These are phyloP conservation scores for Prunella vulgaris DNA, from an alignment of 257 asterid genomes.

Conservation along the genomic window DNA sequence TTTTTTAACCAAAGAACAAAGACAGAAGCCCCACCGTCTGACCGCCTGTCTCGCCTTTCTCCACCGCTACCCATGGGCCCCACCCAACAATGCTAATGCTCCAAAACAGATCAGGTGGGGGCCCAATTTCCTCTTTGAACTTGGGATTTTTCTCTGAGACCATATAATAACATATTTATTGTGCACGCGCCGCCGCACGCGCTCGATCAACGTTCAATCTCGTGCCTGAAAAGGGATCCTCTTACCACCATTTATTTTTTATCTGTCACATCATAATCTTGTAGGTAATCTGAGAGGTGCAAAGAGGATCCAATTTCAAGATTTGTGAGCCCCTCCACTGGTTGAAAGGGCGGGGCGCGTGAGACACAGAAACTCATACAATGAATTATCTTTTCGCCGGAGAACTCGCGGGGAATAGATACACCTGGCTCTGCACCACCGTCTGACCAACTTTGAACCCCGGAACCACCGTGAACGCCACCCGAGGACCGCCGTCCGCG, in stretches of 20 bases:
- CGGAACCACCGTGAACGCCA: slow-evolving; percentile 90
- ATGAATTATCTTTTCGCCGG: slow-evolving; percentile 24
- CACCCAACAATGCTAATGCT: slow-evolving; percentile 18
- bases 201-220: background rate
- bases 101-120: slow-evolving; percentile 40
- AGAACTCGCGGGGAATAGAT: slow-evolving; percentile 37
- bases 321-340: slow-evolving; percentile 17
- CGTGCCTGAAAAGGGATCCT: slow-evolving; percentile 12
- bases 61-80: slow-evolving; percentile 22
- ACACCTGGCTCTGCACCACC: slow-evolving; percentile 94
- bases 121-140: slow-evolving; percentile 21
- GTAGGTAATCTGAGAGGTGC: background rate
- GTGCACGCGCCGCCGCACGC: slow-evolving; percentile 23
- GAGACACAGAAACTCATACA: background rate
- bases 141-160: background rate
- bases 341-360: slow-evolving; percentile 28
- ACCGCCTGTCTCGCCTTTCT: slow-evolving; percentile 29
- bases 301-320: slow-evolving; percentile 24
- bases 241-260: background rate
- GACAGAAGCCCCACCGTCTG: slow-evolving; percentile 44
- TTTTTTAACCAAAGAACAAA: slow-evolving; percentile 28
- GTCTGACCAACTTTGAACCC: slow-evolving; percentile 73
- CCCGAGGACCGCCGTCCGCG: slow-evolving; percentile 45
- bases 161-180: slow-evolving; percentile 5
- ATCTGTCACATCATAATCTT: slow-evolving; percentile 7